phyloP scores from a whole-genome alignment of 768 basidiomycete genomes.

The Mycena amicta region DNA sequence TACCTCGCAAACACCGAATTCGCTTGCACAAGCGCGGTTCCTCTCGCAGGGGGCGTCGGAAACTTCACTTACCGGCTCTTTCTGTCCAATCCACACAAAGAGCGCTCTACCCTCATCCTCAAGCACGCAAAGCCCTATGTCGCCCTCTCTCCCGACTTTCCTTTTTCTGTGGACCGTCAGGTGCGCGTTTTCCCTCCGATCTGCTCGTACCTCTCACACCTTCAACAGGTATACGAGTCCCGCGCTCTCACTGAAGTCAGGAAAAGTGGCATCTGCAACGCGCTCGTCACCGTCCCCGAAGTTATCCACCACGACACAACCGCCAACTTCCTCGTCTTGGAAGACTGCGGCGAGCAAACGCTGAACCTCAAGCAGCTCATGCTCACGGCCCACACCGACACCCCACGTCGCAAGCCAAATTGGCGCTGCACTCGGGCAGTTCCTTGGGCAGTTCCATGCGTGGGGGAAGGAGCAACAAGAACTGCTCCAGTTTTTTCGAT shows the following conservation, averaged over 20 bases:
- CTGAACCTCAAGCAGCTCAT: conserved; percentile 44
- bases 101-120: conserved; percentile 37
- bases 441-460: conserved; percentile 54
- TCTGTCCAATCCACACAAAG: conserved; percentile 32
- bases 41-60: conserved; percentile 37
- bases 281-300: conserved; percentile 38
- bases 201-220: background rate
- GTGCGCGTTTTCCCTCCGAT: conserved; percentile 25
- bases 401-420: conserved; percentile 41
- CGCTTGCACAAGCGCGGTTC: conserved; percentile 30
- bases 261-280: conserved; percentile 21
- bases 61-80: conserved; percentile 47
- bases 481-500: conserved; percentile 39
- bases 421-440: conserved; percentile 55
- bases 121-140: conserved; percentile 47
- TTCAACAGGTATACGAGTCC: conserved; percentile 27
- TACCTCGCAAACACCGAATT: conserved; percentile 43
- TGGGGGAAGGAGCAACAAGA: conserved; percentile 39
- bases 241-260: conserved; percentile 36
- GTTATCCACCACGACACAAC: conserved; percentile 44
- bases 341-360: conserved; percentile 43
- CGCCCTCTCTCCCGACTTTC: conserved; percentile 16
- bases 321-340: conserved; percentile 49
- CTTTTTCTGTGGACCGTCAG: conserved; percentile 46
- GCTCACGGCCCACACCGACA: conserved; percentile 35